Evolutionary conservation across 371 early-diverging fungal genomes (phyloP).

Genomic region (Dinochytrium kinnereticum): DNA sequence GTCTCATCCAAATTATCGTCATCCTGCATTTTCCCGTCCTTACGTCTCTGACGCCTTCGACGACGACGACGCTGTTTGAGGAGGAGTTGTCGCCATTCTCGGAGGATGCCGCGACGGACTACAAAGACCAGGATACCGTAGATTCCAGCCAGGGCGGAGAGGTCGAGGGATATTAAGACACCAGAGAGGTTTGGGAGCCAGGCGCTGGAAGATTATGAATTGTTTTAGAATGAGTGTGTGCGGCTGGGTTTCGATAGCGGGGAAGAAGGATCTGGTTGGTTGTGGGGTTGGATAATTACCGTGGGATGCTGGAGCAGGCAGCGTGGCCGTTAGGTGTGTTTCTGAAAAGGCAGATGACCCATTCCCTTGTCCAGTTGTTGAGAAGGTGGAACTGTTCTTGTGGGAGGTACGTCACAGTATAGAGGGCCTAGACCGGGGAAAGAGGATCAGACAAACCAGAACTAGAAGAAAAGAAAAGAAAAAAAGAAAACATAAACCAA

Average conservation of each 20-base stretch:
- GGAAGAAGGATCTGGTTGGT: neutral
- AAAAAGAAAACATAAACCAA: constrained; percentile 1
- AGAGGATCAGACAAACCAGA: neutral
- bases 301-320: neutral
- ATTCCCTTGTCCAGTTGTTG: neutral
- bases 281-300: neutral
- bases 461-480: neutral
- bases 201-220: neutral
- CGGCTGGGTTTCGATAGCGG: no score
- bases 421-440: neutral
- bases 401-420: neutral
- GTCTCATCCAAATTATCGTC: neutral
- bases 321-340: constrained; percentile 4
- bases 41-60: neutral
- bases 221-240: neutral
- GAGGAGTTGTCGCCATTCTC: constrained; percentile 3
- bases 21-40: neutral
- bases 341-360: neutral
- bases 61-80: neutral
- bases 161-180: neutral
- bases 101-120: constrained; percentile 13
- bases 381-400: neutral
- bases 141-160: neutral
- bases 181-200: constrained; percentile 4
- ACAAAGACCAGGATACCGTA: constrained; percentile 5